Percentiles rank a stretch among this genome's conserved stretches.
phyloP scores from a whole-genome alignment of 2,329 filamentous ascomycete species.

The Cercospora berteroae region DNA sequence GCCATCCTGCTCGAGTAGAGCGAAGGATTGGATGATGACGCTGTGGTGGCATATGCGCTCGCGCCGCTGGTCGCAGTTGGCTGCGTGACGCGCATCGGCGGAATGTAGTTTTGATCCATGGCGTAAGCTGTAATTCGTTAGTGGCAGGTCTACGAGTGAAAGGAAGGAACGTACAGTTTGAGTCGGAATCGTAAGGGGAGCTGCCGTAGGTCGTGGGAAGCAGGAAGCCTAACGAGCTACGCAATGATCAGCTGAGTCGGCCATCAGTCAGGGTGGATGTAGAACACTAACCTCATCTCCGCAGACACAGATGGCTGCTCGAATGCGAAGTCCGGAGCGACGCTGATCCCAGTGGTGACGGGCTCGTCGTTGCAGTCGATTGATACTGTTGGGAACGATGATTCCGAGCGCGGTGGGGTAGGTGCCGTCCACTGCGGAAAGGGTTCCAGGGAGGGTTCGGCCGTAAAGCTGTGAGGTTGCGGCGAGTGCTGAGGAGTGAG shows the following conservation, averaged over 20 bases:
- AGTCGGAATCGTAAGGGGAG: conserved; percentile 32
- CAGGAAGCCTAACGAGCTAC: conserved; percentile 38
- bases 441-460: conserved; percentile 29
- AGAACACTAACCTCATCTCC: conserved; percentile 38
- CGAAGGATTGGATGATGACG: conserved; percentile 33
- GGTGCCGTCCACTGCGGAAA: conserved; percentile 36
- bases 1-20: conserved; percentile 33
- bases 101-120: conserved; percentile 37
- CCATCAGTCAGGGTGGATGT: conserved; percentile 5
- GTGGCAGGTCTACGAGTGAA: not conserved
- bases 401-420: conserved; percentile 38
- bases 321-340: conserved; percentile 29
- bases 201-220: conserved; percentile 39
- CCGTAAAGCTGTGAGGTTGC: conserved; percentile 30
- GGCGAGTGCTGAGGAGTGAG: conserved; percentile 37
- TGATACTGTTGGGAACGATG: conserved; percentile 33
- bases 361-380: conserved; percentile 33
- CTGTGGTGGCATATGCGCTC: conserved; percentile 30
- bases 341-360: conserved; percentile 25
- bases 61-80: conserved; percentile 28
- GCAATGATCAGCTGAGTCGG: conserved; percentile 21
- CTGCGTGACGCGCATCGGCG: conserved; percentile 36
- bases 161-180: conserved; percentile 31
- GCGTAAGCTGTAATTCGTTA: conserved; percentile 28
- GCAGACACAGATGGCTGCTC: conserved; percentile 30